These are phyloP conservation scores for Actinomortierella wolfii DNA, from an alignment of 371 early-diverging fungal species.

Conservation along the genomic window DNA sequence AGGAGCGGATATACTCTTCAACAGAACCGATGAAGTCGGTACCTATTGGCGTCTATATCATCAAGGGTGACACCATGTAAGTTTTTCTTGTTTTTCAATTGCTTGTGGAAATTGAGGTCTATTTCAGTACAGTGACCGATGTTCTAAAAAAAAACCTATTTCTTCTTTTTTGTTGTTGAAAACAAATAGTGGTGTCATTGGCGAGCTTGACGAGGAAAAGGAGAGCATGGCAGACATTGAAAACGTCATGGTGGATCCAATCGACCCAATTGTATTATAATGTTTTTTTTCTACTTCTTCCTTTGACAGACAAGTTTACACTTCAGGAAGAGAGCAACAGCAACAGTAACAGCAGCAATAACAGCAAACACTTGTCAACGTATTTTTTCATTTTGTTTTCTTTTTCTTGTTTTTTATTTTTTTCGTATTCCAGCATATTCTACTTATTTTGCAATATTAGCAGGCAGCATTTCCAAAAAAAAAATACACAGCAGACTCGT, in stretches of 20 bases:
- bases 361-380: too few species aligned
- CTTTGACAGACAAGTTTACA: too few species aligned
- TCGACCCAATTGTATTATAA: conserved; percentile 35
- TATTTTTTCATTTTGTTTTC: too few species aligned
- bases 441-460: too few species aligned
- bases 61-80: conserved; percentile 44
- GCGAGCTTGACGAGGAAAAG: conserved; percentile 38
- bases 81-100: not conserved
- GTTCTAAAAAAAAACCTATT: not conserved
- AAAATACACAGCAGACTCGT: too few species aligned
- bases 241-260: conserved; percentile 31
- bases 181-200: conserved; percentile 26
- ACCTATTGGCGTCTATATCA: conserved; percentile 43
- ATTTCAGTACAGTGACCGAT: not conserved
- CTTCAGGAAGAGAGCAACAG: too few species aligned
- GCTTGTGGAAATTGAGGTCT: not conserved
- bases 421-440: too few species aligned
- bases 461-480: too few species aligned
- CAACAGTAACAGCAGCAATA: too few species aligned
- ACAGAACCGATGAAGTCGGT: conserved; percentile 36
- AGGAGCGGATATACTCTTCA: conserved; percentile 43
- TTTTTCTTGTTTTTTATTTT: too few species aligned
- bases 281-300: not conserved
- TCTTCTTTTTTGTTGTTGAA: not conserved
- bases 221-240: conserved; percentile 35